These are phyloP conservation scores for Aspergillus steynii DNA, from an alignment of 495 filamentous ascomycete genomes.

Conservation along the genomic window DNA sequence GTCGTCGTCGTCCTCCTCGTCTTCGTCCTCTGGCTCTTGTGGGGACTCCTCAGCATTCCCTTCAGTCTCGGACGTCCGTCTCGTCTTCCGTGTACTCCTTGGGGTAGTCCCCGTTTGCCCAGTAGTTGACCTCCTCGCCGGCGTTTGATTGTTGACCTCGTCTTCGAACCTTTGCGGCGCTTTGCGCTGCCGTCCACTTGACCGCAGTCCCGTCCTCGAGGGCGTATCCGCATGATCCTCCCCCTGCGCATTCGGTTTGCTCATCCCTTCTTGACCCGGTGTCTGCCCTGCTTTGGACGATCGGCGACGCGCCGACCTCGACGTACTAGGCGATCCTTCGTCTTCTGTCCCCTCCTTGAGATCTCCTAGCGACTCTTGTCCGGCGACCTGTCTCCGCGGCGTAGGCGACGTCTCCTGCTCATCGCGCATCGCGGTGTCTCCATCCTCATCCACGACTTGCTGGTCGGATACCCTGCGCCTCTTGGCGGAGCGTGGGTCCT, in stretches of 20 bases:
- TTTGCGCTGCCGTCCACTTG: constrained; percentile 45
- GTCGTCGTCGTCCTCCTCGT: constrained; percentile 6
- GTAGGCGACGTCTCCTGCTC: constrained; percentile 19
- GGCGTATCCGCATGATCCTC: constrained; percentile 20
- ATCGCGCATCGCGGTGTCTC: constrained; percentile 36
- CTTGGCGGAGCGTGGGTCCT: constrained; percentile 41
- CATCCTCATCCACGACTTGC: constrained; percentile 32
- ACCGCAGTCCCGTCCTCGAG: constrained; percentile 28
- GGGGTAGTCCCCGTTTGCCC: constrained; percentile 22
- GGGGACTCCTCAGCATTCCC: constrained; percentile 8
- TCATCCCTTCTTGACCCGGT: constrained; percentile 2
- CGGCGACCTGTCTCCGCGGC: constrained; percentile 13
- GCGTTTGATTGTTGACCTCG: constrained; percentile 25
- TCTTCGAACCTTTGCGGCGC: constrained; percentile 40
- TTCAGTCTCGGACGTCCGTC: constrained; percentile 16
- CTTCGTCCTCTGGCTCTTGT: constrained; percentile 10
- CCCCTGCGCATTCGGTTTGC: neutral
- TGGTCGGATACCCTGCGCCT: constrained; percentile 40
- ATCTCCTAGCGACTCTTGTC: constrained; percentile 5
- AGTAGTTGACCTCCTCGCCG: constrained; percentile 25
- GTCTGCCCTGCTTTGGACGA: constrained; percentile 21
- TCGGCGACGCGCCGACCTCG: constrained; percentile 26
- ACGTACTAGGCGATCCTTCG: constrained; percentile 14
- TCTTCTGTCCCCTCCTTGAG: neutral
- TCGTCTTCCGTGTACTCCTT: constrained; percentile 27